These are phyloP conservation scores for Diaporthe humulicola DNA, from an alignment of 2,329 filamentous ascomycete genomes.

Conservation along the genomic window DNA sequence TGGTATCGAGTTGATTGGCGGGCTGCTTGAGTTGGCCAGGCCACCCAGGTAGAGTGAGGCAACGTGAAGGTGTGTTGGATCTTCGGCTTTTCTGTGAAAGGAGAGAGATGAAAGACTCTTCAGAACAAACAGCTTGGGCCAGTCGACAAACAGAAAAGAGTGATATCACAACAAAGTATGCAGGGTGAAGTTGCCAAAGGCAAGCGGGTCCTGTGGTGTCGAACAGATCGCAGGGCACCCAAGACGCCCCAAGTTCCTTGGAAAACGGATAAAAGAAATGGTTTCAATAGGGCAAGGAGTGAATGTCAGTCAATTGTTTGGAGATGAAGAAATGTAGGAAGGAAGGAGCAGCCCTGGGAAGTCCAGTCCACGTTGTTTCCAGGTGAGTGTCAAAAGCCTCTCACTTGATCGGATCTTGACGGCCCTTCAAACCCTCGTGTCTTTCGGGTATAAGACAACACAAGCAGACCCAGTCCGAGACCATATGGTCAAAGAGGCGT, in stretches of 20 bases:
- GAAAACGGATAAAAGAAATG: not conserved
- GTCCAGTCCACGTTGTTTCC: conserved; percentile 7
- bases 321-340: not conserved
- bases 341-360: conserved; percentile 12
- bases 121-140: no score
- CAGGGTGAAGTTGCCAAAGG: not conserved
- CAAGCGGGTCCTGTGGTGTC: not conserved
- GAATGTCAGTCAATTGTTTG: not conserved
- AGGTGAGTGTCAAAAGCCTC: not conserved
- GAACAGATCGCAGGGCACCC: not conserved
- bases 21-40: not conserved
- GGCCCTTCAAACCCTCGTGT: not conserved
- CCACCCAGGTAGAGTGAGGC: not conserved
- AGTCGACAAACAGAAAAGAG: not conserved
- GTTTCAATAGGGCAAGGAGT: not conserved
- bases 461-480: not conserved
- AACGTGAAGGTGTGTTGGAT: not conserved
- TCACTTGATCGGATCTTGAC: not conserved
- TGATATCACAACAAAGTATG: not conserved
- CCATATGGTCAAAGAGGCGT: conserved; percentile 9
- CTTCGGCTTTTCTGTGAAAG: not conserved
- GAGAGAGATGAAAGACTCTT: not conserved
- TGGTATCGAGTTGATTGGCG: not conserved
- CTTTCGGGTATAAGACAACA: not conserved
- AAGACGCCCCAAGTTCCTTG: not conserved